Conservation (phyloP, 768 basidiomycete genomes). For the Coprinellus micaceus region DNA sequence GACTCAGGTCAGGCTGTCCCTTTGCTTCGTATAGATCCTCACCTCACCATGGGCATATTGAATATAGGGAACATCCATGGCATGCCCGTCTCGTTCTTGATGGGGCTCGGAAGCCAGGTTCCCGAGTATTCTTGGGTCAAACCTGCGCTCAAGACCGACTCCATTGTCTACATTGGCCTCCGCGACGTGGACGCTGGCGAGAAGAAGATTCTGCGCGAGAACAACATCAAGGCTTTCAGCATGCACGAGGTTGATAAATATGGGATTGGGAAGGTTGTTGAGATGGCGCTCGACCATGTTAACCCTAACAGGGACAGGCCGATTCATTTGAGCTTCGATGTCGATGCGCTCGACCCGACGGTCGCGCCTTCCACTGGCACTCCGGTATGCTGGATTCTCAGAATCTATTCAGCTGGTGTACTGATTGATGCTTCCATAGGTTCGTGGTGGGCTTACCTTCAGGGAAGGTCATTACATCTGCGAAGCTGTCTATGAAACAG, state of each 20-base stretch:
- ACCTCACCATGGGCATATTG: constrained; percentile 2
- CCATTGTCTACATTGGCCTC: constrained; percentile 94
- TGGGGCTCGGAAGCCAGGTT: constrained; percentile 48
- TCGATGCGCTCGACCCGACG: constrained; percentile 89
- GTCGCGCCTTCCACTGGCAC: constrained; percentile 97
- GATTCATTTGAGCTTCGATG: constrained; percentile 95
- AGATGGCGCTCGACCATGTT: constrained; percentile 94
- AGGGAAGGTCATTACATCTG: constrained; percentile 98
- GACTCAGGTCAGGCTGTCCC: constrained; percentile 49
- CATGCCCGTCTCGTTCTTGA: constrained; percentile 94
- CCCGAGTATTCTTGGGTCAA: constrained; percentile 52
- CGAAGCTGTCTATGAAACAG: constrained; percentile 90
- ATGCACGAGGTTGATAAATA: constrained; percentile 92
- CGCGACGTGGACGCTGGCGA: constrained; percentile 90
- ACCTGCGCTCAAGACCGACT: constrained; percentile 62
- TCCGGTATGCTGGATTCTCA: constrained; percentile 50
- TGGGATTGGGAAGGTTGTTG: constrained; percentile 91
- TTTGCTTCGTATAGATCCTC: constrained; percentile 9
- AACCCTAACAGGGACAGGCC: constrained; percentile 81
- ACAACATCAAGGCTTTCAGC: constrained; percentile 80
- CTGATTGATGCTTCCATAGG: constrained; percentile 33
- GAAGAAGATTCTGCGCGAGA: constrained; percentile 77
- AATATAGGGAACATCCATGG: constrained; percentile 88
- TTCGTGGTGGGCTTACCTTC: constrained; percentile 93
- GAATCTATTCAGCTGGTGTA: not conserved